Conservation (phyloP, 495 filamentous ascomycete genomes). For the Rhypophila decipiens region DNA sequence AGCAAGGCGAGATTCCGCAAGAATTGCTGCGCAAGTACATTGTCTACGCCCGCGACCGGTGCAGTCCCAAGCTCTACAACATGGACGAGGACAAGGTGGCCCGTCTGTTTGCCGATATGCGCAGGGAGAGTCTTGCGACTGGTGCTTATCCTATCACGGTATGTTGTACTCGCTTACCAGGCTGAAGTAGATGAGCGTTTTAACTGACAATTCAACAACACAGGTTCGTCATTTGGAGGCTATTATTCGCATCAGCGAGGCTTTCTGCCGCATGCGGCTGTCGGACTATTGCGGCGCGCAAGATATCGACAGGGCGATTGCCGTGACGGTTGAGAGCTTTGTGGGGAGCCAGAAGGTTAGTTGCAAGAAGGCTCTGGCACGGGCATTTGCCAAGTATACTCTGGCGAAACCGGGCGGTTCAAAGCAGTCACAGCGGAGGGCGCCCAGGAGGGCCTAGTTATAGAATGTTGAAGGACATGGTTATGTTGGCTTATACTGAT, state of each 20-base stretch:
- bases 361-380: constrained; percentile 92
- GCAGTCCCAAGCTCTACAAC: constrained; percentile 88
- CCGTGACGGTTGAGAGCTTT: constrained; percentile 93
- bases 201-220: constrained; percentile 10
- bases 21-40: constrained; percentile 95
- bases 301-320: constrained; percentile 96
- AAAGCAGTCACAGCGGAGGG: neutral
- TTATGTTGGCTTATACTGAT: too few relatives aligned
- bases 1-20: constrained; percentile 80
- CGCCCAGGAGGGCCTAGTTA: too few relatives aligned
- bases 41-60: constrained; percentile 86
- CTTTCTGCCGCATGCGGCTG: constrained; percentile 93
- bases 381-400: constrained; percentile 96
- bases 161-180: constrained; percentile 27
- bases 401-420: constrained; percentile 38
- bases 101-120: constrained; percentile 91
- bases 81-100: constrained; percentile 98
- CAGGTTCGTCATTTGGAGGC: constrained; percentile 96
- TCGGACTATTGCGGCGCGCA: constrained; percentile 82
- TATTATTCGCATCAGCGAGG: constrained; percentile 87
- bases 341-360: constrained; percentile 95
- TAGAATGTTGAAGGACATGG: too few relatives aligned
- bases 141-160: constrained; percentile 98
- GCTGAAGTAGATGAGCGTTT: neutral
- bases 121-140: constrained; percentile 82